Evolutionary conservation across 129 eudicot genomes (phyloP).

Genomic region (Silybum marianum): DNA sequence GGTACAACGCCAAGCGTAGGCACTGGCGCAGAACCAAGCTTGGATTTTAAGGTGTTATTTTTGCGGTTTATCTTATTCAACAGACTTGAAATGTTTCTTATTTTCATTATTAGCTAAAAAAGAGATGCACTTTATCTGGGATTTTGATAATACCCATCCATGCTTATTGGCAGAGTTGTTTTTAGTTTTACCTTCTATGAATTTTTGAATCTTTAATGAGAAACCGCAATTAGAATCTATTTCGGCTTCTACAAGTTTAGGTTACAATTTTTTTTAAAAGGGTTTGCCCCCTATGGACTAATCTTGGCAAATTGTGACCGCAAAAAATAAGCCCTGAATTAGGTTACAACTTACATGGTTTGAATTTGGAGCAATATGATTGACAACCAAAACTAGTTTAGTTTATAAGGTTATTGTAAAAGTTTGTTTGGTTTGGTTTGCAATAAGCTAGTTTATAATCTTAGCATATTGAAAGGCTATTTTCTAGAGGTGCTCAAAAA

Average conservation of each 20-base stretch:
- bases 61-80: constrained; percentile 1
- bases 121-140: background rate
- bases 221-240: background rate
- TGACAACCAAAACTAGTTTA: no score
- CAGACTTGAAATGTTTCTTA: background rate
- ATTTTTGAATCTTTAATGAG: background rate
- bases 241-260: background rate
- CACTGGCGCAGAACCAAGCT: constrained; percentile 97
- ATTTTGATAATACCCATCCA: constrained; percentile 9
- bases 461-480: no score
- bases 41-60: constrained; percentile 51
- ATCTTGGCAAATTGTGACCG: no score
- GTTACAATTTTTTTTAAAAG: background rate
- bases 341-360: background rate
- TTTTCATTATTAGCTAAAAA: constrained; percentile 3
- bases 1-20: constrained; percentile 93
- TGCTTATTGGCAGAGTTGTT: constrained; percentile 1
- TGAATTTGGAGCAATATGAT: no score
- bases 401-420: no score
- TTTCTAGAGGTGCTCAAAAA: no score
- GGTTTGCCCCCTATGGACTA: no score
- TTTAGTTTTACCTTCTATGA: background rate
- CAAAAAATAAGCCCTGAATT: no score
- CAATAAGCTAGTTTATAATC: no score
- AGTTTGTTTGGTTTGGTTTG: no score